These are phyloP conservation scores for Lyophyllum semitale DNA, from an alignment of 768 basidiomycete species.

Conservation along the genomic window DNA sequence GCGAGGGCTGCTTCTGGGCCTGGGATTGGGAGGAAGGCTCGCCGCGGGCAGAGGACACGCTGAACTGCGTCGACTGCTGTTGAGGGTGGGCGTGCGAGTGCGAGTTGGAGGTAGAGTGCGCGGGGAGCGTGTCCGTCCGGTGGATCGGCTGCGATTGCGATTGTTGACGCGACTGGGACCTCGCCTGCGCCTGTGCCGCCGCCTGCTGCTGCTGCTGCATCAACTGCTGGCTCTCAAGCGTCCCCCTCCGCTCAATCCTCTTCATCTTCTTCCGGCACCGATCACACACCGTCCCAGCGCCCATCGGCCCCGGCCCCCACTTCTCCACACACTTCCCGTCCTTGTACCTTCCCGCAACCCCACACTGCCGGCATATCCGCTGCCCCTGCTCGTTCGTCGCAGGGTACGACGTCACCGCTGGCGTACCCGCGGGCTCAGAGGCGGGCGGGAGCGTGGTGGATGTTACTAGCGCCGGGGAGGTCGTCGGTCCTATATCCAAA, in stretches of 20 bases:
- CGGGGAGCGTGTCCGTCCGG: constrained; percentile 20
- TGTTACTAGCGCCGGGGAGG: neutral
- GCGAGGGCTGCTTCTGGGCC: neutral
- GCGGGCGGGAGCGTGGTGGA: neutral
- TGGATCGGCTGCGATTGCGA: constrained; percentile 8
- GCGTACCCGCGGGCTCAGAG: no score
- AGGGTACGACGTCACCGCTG: constrained; percentile 35
- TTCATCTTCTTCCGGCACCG: constrained; percentile 89
- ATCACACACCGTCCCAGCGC: constrained; percentile 84
- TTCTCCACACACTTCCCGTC: constrained; percentile 87
- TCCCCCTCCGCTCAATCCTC: constrained; percentile 74
- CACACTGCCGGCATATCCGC: constrained; percentile 77
- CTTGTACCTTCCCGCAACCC: constrained; percentile 73
- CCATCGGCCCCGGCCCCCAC: constrained; percentile 84
- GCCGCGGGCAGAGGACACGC: constrained; percentile 4
- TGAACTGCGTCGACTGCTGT: constrained; percentile 5
- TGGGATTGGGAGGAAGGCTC: neutral
- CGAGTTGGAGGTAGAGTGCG: constrained; percentile 1
- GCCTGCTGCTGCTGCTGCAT: constrained; percentile 22
- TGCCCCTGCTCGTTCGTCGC: constrained; percentile 64
- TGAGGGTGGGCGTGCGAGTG: constrained; percentile 5
- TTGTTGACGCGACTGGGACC: neutral
- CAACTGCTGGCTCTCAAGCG: constrained; percentile 48
- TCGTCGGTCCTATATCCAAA: neutral
- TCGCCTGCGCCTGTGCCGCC: neutral